Evolutionary conservation across 2,329 filamentous ascomycete species (phyloP).

Genomic region (Aspergillus fumigatus): DNA sequence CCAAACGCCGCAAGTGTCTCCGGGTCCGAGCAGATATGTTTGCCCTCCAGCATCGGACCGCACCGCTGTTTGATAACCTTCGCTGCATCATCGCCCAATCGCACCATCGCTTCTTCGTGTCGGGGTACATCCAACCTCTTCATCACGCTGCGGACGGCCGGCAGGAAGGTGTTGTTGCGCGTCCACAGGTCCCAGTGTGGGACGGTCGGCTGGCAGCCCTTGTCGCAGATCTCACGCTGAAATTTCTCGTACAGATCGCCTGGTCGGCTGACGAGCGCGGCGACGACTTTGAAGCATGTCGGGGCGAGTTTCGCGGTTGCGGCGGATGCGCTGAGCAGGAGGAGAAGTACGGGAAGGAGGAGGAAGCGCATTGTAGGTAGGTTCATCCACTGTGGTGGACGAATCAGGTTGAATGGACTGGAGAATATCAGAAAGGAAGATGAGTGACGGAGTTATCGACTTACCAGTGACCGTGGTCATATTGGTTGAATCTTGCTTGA

Average conservation of each 20-base stretch:
- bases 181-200: conserved; percentile 35
- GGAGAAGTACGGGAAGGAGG: conserved; percentile 12
- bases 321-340: conserved; percentile 15
- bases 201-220: conserved; percentile 30
- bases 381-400: not conserved
- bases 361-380: conserved; percentile 17
- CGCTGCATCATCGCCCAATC: conserved; percentile 33
- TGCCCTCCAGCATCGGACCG: conserved; percentile 24
- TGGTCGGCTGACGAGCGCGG: conserved; percentile 49
- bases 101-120: conserved; percentile 26
- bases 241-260: conserved; percentile 29
- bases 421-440: not conserved
- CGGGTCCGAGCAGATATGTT: conserved; percentile 30
- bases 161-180: conserved; percentile 33
- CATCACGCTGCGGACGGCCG: conserved; percentile 31
- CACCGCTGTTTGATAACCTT: conserved; percentile 29
- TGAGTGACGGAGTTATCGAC: not conserved
- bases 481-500: not conserved
- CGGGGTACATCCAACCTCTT: conserved; percentile 26
- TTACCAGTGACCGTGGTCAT: not conserved
- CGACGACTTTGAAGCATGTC: conserved; percentile 81
- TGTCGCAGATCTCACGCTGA: conserved; percentile 31
- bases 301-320: conserved; percentile 43
- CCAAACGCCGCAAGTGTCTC: conserved; percentile 30
- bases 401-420: not conserved